Evolutionary conservation across 2,329 filamentous ascomycete species (phyloP).

Genomic region (Chrysoporthe puriensis): DNA sequence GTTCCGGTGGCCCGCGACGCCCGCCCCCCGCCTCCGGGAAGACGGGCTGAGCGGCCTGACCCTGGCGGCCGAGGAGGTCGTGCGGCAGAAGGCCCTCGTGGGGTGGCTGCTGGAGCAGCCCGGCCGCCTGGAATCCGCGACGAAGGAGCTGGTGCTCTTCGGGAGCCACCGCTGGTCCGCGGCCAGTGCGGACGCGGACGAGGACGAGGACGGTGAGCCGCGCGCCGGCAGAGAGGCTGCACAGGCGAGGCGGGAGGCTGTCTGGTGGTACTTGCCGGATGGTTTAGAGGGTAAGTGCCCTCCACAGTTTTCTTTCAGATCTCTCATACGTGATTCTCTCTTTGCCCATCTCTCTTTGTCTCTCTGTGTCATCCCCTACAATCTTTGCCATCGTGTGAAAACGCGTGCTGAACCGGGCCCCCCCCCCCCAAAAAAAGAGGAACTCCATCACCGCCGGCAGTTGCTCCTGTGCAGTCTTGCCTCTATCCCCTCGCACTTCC

Average conservation of each 20-base stretch:
- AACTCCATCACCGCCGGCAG: slow-evolving; percentile 64
- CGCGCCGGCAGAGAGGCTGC: slow-evolving; percentile 9
- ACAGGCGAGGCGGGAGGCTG: slow-evolving; percentile 38
- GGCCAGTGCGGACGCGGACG: slow-evolving; percentile 42
- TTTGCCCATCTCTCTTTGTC: not conserved
- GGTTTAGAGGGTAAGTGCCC: slow-evolving; percentile 63
- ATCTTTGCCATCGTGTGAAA: slow-evolving; percentile 55
- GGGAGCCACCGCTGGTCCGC: slow-evolving; percentile 64
- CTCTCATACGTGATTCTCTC: not conserved
- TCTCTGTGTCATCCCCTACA: not conserved
- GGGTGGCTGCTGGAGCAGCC: slow-evolving; percentile 68
- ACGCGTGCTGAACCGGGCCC: slow-evolving; percentile 15
- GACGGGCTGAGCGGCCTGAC: slow-evolving; percentile 42
- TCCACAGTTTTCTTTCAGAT: slow-evolving; percentile 14
- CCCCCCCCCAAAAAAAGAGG: slow-evolving; percentile 14
- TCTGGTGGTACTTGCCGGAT: slow-evolving; percentile 75
- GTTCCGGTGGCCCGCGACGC: slow-evolving; percentile 57
- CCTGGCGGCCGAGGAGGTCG: slow-evolving; percentile 62
- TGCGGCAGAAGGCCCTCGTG: slow-evolving; percentile 72
- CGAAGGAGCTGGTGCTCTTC: slow-evolving; percentile 67
- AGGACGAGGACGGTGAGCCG: slow-evolving; percentile 36
- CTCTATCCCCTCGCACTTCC: slow-evolving; percentile 70
- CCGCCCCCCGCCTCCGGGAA: slow-evolving; percentile 38
- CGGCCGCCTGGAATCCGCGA: slow-evolving; percentile 62
- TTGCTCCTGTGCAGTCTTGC: slow-evolving; percentile 71